These are phyloP conservation scores for Ilex aquifolium DNA, from an alignment of 257 asterid species.

Conservation along the genomic window DNA sequence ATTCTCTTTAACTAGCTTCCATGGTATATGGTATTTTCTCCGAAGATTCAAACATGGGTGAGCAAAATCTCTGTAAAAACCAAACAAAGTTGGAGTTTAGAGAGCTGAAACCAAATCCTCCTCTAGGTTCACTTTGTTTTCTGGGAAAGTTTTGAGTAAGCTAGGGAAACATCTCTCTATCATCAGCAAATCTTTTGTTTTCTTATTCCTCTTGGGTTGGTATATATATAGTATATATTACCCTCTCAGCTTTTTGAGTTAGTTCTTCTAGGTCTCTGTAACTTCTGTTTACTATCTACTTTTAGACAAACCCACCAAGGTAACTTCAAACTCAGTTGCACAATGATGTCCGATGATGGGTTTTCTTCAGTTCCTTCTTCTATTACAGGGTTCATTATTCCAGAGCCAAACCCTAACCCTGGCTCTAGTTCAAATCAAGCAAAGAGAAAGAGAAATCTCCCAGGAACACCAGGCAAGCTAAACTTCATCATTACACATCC, in stretches of 20 bases:
- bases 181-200: constrained; percentile 41
- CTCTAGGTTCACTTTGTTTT: constrained; percentile 24
- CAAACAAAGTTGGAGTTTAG: background rate
- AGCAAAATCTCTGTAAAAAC: constrained; percentile 14
- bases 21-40: constrained; percentile 37
- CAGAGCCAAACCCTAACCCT: constrained; percentile 59
- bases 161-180: constrained; percentile 23
- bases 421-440: constrained; percentile 40
- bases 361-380: constrained; percentile 47
- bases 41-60: constrained; percentile 38
- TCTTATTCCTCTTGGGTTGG: constrained; percentile 11
- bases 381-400: constrained; percentile 45
- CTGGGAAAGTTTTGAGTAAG: background rate
- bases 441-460: constrained; percentile 77
- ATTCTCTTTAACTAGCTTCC: constrained; percentile 28
- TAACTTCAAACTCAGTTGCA: background rate
- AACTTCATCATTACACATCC: background rate
- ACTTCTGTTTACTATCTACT: background rate
- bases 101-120: constrained; percentile 4
- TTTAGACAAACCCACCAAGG: background rate
- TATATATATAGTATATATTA: background rate
- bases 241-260: constrained; percentile 11
- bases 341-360: constrained; percentile 75
- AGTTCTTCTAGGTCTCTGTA: constrained; percentile 4
- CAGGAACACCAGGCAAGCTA: constrained; percentile 74